These are phyloP conservation scores for Aspergillus cavernicola DNA, from an alignment of 495 filamentous ascomycete species.

Conservation along the genomic window DNA sequence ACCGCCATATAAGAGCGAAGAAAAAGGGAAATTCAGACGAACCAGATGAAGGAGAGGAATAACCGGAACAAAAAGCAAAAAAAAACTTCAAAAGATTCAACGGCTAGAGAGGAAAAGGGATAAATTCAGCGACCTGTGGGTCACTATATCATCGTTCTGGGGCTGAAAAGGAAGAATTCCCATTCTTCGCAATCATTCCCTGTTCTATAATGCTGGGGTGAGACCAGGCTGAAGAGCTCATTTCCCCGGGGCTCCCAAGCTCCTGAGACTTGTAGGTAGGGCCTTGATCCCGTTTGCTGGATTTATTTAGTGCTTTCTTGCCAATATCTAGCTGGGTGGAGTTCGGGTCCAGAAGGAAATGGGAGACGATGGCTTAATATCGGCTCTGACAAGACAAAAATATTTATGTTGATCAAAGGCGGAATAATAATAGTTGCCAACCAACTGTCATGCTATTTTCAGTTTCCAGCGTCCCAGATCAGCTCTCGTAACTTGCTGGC, in stretches of 20 bases:
- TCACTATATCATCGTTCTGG: slow-evolving; percentile 4
- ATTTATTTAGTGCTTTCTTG: background rate
- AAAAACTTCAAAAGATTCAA: background rate
- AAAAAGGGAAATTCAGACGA: background rate
- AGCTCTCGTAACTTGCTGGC: background rate
- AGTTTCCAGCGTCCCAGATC: slow-evolving; percentile 4
- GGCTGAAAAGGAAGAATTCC: slow-evolving; percentile 13
- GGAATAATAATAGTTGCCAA: background rate
- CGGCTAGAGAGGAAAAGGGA: slow-evolving; percentile 4
- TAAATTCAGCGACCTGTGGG: slow-evolving; percentile 12
- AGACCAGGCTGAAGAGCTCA: background rate
- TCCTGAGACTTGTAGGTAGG: too few relatives aligned
- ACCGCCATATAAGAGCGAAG: background rate
- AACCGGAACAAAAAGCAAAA: slow-evolving; percentile 3
- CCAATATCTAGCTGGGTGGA: slow-evolving; percentile 3
- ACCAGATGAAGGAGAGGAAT: background rate
- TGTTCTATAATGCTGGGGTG: background rate
- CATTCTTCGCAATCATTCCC: background rate
- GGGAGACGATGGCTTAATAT: background rate
- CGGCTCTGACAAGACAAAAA: slow-evolving; percentile 7
- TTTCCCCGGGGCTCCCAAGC: slow-evolving; percentile 10
- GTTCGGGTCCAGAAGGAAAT: slow-evolving; percentile 5
- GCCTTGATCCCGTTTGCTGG: slow-evolving; percentile 16
- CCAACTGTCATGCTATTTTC: slow-evolving; percentile 1
- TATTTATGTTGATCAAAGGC: background rate